Evolutionary conservation across 148 eudicot species (phyloP).

Genomic region (Camellia sinensis): DNA sequence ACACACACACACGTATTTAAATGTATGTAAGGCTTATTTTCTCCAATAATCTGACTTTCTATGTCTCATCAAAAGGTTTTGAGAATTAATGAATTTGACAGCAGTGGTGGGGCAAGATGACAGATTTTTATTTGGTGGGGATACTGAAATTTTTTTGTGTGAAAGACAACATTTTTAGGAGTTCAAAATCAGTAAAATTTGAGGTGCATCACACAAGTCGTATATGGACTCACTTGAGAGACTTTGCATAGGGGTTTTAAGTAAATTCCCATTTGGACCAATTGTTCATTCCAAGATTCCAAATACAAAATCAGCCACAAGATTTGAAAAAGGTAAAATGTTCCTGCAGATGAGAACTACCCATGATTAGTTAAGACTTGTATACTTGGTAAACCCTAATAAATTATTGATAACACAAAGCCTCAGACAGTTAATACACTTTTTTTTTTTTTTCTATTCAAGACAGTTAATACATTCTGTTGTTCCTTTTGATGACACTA

Average conservation of each 20-base stretch:
- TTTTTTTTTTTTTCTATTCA: too few species aligned
- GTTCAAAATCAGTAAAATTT: neutral
- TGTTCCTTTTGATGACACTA: neutral
- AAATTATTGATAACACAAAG: slow-evolving; percentile 11
- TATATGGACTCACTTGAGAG: neutral
- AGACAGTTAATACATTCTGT: slow-evolving; percentile 9
- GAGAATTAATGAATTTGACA: slow-evolving; percentile 38
- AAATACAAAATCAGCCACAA: slow-evolving; percentile 39
- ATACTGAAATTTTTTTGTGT: too few species aligned
- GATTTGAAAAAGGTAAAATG: slow-evolving; percentile 33
- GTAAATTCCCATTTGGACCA: slow-evolving; percentile 8
- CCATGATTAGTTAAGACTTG: slow-evolving; percentile 38
- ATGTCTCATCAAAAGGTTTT: slow-evolving; percentile 34
- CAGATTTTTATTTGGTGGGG: slow-evolving; percentile 26
- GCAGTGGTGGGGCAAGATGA: slow-evolving; percentile 29
- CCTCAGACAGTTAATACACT: slow-evolving; percentile 11
- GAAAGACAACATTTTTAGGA: too few species aligned
- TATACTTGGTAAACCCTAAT: slow-evolving; percentile 15
- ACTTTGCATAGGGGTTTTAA: neutral
- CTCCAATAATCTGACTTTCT: slow-evolving; percentile 24
- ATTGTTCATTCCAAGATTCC: slow-evolving; percentile 33
- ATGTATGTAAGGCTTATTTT: too few species aligned
- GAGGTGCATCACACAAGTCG: neutral
- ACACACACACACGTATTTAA: too few species aligned
- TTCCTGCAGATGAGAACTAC: slow-evolving; percentile 36